Conservation (phyloP, 176 grass and related monocot species). For the Aechmea fasciata region DNA sequence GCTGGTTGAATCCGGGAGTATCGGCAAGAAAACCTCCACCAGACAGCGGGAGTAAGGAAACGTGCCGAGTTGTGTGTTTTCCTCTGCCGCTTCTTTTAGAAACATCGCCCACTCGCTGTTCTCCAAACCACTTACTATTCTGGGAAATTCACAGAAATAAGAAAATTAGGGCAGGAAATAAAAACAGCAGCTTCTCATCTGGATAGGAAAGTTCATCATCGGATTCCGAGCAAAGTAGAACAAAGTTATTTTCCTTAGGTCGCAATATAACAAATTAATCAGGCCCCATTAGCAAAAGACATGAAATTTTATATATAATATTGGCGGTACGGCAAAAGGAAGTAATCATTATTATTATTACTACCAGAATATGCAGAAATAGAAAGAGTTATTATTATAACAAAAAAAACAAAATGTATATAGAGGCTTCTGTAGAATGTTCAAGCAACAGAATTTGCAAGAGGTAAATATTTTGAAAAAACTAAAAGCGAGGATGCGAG, state of each 20-base stretch:
- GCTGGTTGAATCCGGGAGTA: constrained; percentile 97
- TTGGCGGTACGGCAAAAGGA: too few species aligned
- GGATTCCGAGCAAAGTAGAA: too few species aligned
- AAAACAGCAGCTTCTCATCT: too few species aligned
- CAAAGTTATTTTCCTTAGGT: too few species aligned
- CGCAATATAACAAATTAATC: too few species aligned
- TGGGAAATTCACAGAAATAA: constrained; percentile 11
- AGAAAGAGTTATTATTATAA: not conserved
- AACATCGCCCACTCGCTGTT: constrained; percentile 84
- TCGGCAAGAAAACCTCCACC: constrained; percentile 83
- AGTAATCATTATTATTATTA: too few species aligned
- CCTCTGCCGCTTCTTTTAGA: constrained; percentile 93
- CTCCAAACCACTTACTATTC: constrained; percentile 95
- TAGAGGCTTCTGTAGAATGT: not conserved
- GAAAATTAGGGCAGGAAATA: not conserved
- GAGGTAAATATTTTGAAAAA: not conserved
- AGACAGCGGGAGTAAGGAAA: constrained; percentile 77
- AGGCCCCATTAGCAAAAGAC: too few species aligned
- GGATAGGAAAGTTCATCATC: too few species aligned
- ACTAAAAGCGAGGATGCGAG: not conserved
- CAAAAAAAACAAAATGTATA: not conserved
- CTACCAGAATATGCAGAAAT: not conserved
- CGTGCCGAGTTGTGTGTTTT: constrained; percentile 91
- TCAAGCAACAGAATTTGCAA: not conserved
- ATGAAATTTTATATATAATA: too few species aligned